Conservation (phyloP, 1,284 basidiomycete genomes). For the Irpex rosettiformis region DNA sequence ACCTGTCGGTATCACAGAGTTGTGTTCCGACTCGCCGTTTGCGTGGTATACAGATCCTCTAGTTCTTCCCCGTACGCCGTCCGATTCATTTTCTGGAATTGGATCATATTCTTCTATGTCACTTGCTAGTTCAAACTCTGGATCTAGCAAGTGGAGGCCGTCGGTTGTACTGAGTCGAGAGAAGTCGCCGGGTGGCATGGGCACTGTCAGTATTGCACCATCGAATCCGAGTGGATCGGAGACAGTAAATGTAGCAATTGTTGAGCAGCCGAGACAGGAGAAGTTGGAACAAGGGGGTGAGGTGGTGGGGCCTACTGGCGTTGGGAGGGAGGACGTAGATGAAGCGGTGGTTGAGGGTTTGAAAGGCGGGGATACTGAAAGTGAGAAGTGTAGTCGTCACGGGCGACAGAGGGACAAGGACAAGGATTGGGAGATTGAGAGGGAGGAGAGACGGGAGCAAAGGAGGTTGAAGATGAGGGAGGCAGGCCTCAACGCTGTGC, state of each 20-base stretch:
- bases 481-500: not conserved
- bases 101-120: not conserved
- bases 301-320: not conserved
- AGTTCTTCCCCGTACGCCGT: slow-evolving; percentile 15
- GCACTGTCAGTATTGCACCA: not conserved
- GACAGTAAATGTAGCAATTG: not conserved
- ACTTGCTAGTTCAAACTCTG: not conserved
- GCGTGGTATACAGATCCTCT: slow-evolving; percentile 22
- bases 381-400: slow-evolving; percentile 9
- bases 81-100: slow-evolving; percentile 12
- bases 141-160: not conserved
- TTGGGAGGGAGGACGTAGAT: not conserved
- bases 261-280: slow-evolving; percentile 1
- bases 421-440: slow-evolving; percentile 6
- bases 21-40: slow-evolving; percentile 22
- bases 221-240: not conserved
- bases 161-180: not conserved
- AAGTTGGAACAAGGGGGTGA: slow-evolving; percentile 4
- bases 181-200: not conserved
- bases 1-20: slow-evolving; percentile 25
- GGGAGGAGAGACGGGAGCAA: slow-evolving; percentile 7
- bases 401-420: slow-evolving; percentile 16
- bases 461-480: slow-evolving; percentile 5
- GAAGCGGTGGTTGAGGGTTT: not conserved
- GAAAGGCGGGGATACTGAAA: slow-evolving; percentile 4